Base-by-base conservation (phyloP, 1,139 yeast species). In the Barnettozyma hawaiiensis region DNA sequence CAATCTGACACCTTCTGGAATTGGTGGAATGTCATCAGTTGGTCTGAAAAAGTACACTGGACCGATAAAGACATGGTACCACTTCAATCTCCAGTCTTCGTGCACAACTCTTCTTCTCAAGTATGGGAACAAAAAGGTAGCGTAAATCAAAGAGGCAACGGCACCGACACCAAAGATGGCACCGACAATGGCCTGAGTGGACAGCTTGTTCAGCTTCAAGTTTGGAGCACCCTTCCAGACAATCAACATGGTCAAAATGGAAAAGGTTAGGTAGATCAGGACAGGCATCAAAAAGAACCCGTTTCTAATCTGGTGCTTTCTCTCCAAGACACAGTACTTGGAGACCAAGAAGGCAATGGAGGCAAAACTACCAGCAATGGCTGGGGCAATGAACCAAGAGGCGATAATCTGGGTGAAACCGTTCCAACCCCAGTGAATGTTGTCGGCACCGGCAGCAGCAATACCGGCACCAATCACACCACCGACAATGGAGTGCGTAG, bases 381-480 rank as follows among this genome's bases (percentile, higher is more conserved):
- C 61, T n/a, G 94, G 92, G 12, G 92, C 89, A 64, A 83, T 78
- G 57, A 81, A 80, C 90, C 92, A 83, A 11, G 89, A 79, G 4
- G 92, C 92, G 50, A 81, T 75, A 52, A 82, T 82, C 61, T 80
- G 83, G 2, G 85, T 61, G 47, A 83, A 82, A 34, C 89, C 89
- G 16, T 52, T 47, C 92, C 92, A 83, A 20, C 87, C 90, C 94
- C 92, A 83, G 46, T 63, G 65, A 47, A 83, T 73, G 47, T 75
- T 68, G 2, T 63, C 57, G 34, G 76, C 79, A 35, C 70, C 69
- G 40, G 57, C 64, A 23, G 90, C 81, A 39, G 90, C 94, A 57
- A 84, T 75, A 46, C 86, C 81, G 15, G 85, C 73, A 50, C 94
- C 92, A 49, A 82, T 80, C 40, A 81, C 73, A 29, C 81, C 90